These are phyloP conservation scores for Phlyctochytrium arcticum DNA, from an alignment of 192 early-diverging fungal species.

Conservation along the genomic window DNA sequence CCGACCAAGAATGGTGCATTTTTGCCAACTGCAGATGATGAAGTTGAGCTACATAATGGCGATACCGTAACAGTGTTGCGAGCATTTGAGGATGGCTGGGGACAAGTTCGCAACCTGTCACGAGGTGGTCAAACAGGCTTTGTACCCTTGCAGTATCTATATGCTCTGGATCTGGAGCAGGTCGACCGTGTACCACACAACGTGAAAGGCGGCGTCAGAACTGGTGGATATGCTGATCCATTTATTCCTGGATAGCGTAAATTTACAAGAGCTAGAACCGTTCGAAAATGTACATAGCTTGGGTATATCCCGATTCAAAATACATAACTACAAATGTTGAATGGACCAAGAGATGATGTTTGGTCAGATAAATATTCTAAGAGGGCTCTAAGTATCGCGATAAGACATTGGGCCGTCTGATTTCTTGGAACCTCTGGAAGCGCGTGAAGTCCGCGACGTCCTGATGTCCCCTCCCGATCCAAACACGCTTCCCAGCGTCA, in stretches of 20 bases:
- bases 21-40: background rate
- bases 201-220: too few relatives aligned
- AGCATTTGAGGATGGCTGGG: slow-evolving; percentile 8
- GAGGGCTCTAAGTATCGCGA: too few relatives aligned
- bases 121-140: background rate
- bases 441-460: background rate
- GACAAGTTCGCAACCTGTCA: background rate
- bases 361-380: too few relatives aligned
- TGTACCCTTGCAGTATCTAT: slow-evolving; percentile 5
- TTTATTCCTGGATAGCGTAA: background rate
- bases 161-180: too few relatives aligned
- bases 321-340: too few relatives aligned
- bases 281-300: too few relatives aligned
- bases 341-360: too few relatives aligned
- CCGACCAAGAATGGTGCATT: slow-evolving; percentile 1
- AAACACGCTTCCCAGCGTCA: background rate
- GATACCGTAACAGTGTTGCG: slow-evolving; percentile 3
- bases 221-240: background rate
- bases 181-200: too few relatives aligned
- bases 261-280: too few relatives aligned
- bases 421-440: background rate
- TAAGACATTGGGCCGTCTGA: too few relatives aligned
- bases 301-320: too few relatives aligned
- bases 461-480: background rate
- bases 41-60: slow-evolving; percentile 4